Evolutionary conservation across 2,329 filamentous ascomycete species (phyloP).

Genomic region (Gyromitra esculenta): DNA sequence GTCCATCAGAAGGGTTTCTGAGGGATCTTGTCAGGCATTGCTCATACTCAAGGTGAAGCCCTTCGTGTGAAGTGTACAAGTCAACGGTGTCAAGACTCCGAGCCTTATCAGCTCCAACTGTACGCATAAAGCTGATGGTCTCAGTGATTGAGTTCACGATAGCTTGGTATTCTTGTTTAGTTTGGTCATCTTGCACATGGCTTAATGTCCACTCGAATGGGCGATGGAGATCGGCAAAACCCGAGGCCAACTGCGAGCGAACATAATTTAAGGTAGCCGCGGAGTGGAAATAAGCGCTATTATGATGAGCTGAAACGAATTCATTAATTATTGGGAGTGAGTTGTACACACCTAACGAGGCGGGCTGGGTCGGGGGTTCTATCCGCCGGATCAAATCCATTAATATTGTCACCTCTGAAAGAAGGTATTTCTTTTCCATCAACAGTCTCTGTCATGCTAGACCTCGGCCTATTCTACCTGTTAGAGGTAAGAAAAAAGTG

Average conservation of each 20-base stretch:
- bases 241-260: conserved; percentile 81
- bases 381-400: conserved; percentile 81
- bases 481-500: background rate
- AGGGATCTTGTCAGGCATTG: conserved; percentile 82
- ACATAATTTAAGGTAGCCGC: conserved; percentile 95
- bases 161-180: conserved; percentile 84
- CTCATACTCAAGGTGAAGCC: conserved; percentile 92
- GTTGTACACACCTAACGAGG: conserved; percentile 71
- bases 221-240: conserved; percentile 91
- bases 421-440: conserved; percentile 84
- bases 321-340: background rate
- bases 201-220: conserved; percentile 95
- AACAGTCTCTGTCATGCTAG: conserved; percentile 82
- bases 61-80: conserved; percentile 94
- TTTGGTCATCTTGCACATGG: conserved; percentile 82
- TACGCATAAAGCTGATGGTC: conserved; percentile 91
- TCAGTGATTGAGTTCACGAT: conserved; percentile 90
- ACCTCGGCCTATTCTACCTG: conserved; percentile 69
- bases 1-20: conserved; percentile 68
- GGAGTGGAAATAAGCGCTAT: conserved; percentile 90
- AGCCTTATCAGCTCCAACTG: conserved; percentile 86
- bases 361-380: conserved; percentile 82
- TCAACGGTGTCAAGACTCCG: conserved; percentile 90
- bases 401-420: conserved; percentile 95
- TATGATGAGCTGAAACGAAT: conserved; percentile 7